Evolutionary conservation across 306 rosid species (phyloP).

Genomic region (Geum urbanum): DNA sequence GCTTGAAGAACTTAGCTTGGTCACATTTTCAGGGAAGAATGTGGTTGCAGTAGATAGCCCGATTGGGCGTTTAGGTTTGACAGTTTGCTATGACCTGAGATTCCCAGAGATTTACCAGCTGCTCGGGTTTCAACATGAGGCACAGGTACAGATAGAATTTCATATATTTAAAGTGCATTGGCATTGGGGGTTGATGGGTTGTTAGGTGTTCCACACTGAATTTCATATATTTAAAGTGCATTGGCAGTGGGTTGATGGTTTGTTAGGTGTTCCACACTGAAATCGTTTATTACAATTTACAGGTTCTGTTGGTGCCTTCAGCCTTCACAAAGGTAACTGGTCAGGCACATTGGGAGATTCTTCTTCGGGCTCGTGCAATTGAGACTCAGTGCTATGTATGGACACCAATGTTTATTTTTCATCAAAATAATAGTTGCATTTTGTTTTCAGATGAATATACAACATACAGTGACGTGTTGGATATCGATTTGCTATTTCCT

Average conservation of each 20-base stretch:
- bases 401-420: slow-evolving; percentile 23
- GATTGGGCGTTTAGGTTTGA: slow-evolving; percentile 80
- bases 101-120: slow-evolving; percentile 82
- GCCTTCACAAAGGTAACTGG: slow-evolving; percentile 90
- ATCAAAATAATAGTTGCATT: neutral
- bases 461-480: neutral
- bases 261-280: slow-evolving; percentile 23
- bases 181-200: slow-evolving; percentile 19
- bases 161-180: slow-evolving; percentile 18
- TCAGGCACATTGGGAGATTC: slow-evolving; percentile 95
- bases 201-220: slow-evolving; percentile 20
- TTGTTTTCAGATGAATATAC: neutral
- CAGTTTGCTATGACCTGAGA: slow-evolving; percentile 94
- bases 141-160: slow-evolving; percentile 47
- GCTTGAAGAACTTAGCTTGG: slow-evolving; percentile 22
- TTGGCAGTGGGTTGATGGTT: slow-evolving; percentile 14
- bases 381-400: slow-evolving; percentile 91
- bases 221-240: slow-evolving; percentile 20
- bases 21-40: slow-evolving; percentile 60
- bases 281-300: slow-evolving; percentile 19
- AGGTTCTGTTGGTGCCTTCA: slow-evolving; percentile 86
- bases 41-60: slow-evolving; percentile 82
- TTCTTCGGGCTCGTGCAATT: slow-evolving; percentile 93
- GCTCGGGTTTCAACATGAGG: slow-evolving; percentile 74
- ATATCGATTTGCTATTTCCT: slow-evolving; percentile 14